Percentiles rank a stretch among this genome's conserved stretches.
phyloP scores from a whole-genome alignment of 2,329 filamentous ascomycete species.

The Fusarium sp. region DNA sequence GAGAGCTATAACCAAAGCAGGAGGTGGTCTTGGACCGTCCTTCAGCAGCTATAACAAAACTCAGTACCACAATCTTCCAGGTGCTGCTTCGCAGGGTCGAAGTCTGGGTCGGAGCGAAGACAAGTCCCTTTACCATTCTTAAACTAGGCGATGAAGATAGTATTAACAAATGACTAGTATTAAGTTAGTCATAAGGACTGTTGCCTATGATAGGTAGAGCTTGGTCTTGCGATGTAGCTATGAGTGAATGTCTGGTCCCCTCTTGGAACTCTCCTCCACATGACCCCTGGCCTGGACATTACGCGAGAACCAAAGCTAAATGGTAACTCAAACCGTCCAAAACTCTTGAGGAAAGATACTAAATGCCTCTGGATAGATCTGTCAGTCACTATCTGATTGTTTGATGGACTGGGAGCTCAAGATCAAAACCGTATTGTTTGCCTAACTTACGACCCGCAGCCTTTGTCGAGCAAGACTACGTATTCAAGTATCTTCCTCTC shows the following conservation, averaged over 20 bases:
- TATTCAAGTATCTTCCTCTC: background rate
- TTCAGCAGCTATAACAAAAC: no score
- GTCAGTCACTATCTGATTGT: no score
- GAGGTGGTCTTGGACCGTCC: fast-evolving
- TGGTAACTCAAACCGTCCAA: background rate
- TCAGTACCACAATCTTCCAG: background rate
- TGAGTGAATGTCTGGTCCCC: background rate
- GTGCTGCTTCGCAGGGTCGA: background rate
- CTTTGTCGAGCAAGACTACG: background rate
- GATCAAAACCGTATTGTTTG: background rate
- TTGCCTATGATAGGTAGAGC: background rate
- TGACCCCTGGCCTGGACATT: background rate
- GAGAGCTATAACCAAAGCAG: fast-evolving
- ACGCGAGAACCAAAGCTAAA: background rate
- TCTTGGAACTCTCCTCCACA: background rate
- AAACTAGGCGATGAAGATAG: background rate
- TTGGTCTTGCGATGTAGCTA: background rate
- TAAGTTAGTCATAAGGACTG: fast-evolving
- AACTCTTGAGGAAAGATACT: background rate
- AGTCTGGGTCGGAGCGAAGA: background rate
- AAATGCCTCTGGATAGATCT: background rate
- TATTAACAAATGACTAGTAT: background rate
- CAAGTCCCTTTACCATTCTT: background rate
- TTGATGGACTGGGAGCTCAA: background rate
- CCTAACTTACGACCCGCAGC: background rate